phyloP scores from a whole-genome alignment of 805 yeast genomes.

The Wickerhamomyces queroliae region DNA sequence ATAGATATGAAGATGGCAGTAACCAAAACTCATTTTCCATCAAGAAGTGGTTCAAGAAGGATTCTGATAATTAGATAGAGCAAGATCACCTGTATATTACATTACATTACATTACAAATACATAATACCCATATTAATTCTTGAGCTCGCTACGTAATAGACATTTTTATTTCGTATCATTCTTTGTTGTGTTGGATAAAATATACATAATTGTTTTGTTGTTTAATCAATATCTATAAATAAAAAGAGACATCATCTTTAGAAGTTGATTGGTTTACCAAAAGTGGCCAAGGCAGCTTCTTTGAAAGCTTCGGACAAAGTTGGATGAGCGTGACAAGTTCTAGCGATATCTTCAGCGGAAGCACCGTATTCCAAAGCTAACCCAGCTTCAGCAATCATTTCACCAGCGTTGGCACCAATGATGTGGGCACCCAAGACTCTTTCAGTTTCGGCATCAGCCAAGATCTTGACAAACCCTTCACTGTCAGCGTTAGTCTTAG shows the following conservation, averaged over 20 bases:
- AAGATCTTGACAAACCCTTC: conserved; percentile 96
- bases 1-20: conserved; percentile 32
- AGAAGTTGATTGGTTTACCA: conserved; percentile 87
- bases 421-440: conserved; percentile 94
- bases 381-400: conserved; percentile 98
- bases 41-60: conserved; percentile 9
- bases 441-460: conserved; percentile 95
- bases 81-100: neutral
- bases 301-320: conserved; percentile 95
- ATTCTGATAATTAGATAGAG: neutral
- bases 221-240: neutral
- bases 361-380: conserved; percentile 98
- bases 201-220: neutral
- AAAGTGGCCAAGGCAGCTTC: conserved; percentile 94
- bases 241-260: conserved; percentile 12
- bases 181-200: no score
- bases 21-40: conserved; percentile 11
- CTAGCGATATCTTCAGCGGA: conserved; percentile 96
- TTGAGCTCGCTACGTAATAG: no score
- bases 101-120: no score
- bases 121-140: neutral
- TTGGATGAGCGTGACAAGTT: conserved; percentile 98
- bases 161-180: no score
- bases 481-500: conserved; percentile 94
- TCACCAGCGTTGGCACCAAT: conserved; percentile 99